A percentile compares a stretch with the other conserved stretches of the same genome.
Evolutionary conservation across 1,284 basidiomycete species (phyloP).

Genomic region (Heterobasidion parviporum): DNA sequence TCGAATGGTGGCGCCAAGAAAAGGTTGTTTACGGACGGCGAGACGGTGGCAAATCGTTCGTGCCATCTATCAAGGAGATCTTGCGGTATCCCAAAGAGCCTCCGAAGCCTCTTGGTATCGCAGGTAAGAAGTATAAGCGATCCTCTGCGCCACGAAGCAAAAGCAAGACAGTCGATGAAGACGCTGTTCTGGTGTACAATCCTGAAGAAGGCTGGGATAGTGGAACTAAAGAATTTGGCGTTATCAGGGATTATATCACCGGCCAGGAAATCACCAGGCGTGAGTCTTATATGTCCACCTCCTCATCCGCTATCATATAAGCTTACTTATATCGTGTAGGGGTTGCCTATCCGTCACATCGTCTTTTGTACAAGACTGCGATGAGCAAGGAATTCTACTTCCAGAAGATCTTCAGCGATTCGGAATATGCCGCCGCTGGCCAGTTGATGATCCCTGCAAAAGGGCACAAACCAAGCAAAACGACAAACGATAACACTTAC

Average conservation of each 20-base stretch:
- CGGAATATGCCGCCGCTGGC: slow-evolving; percentile 86
- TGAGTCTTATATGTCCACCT: slow-evolving; percentile 30
- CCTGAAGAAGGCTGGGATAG: slow-evolving; percentile 88
- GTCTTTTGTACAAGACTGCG: slow-evolving; percentile 51
- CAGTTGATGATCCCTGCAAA: slow-evolving; percentile 76
- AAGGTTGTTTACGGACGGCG: slow-evolving; percentile 73
- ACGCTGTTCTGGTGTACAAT: slow-evolving; percentile 28
- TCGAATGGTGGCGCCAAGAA: slow-evolving; percentile 94
- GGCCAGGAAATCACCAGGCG: slow-evolving; percentile 59
- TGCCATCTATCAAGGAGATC: slow-evolving; percentile 79
- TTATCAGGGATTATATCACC: slow-evolving; percentile 64
- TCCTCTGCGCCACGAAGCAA: slow-evolving; percentile 32
- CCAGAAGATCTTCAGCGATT: slow-evolving; percentile 94
- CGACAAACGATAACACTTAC: slow-evolving; percentile 91
- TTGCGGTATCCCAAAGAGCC: slow-evolving; percentile 69
- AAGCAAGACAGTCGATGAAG: slow-evolving; percentile 29
- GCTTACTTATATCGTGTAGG: slow-evolving; percentile 30
- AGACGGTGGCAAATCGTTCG: slow-evolving; percentile 44
- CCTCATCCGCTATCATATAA: not conserved
- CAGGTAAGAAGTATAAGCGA: slow-evolving; percentile 32
- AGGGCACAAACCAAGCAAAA: slow-evolving; percentile 79
- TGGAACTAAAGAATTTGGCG: slow-evolving; percentile 58
- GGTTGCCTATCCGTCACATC: slow-evolving; percentile 66
- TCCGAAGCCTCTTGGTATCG: slow-evolving; percentile 40
- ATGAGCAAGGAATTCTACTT: slow-evolving; percentile 72